Conservation (phyloP, 1,284 basidiomycete species). For the Gymnopus androsaceus region DNA sequence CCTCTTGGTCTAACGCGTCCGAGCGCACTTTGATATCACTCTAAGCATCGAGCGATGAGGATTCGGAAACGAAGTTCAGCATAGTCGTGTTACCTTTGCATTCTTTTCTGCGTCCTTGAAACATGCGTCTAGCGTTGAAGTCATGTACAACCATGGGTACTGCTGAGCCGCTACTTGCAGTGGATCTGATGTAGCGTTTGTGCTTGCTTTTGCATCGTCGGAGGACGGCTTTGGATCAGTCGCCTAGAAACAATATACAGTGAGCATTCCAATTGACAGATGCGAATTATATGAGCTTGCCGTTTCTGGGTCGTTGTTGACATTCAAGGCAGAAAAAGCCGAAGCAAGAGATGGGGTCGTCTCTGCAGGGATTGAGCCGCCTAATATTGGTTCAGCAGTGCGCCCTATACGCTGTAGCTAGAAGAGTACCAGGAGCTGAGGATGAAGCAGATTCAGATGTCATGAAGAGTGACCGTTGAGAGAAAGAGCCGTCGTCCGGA, state of each 20-base stretch:
- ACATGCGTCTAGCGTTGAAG: constrained; percentile 47
- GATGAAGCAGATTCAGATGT: not conserved
- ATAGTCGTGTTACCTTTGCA: constrained; percentile 31
- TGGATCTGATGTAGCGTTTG: constrained; percentile 35
- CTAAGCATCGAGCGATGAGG: constrained; percentile 24
- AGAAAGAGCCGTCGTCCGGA: not conserved
- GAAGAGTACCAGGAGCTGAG: constrained; percentile 7
- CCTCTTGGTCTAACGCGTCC: constrained; percentile 32
- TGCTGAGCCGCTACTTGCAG: constrained; percentile 46
- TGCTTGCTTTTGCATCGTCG: constrained; percentile 3
- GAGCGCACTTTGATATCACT: constrained; percentile 34
- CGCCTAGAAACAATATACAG: not conserved
- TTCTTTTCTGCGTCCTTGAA: constrained; percentile 39
- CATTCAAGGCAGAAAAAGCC: not conserved
- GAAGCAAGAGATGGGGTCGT: not conserved
- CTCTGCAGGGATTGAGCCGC: not conserved
- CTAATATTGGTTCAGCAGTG: constrained; percentile 5
- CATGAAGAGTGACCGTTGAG: not conserved
- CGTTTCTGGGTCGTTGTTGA: not conserved
- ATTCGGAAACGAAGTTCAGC: not conserved
- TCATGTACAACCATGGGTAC: constrained; percentile 54
- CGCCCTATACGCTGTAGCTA: not conserved
- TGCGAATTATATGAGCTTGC: not conserved
- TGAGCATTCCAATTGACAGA: not conserved
- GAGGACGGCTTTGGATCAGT: not conserved